Base-by-base conservation (phyloP, 495 filamentous ascomycete genomes). In the Penicillium subrubescens region DNA sequence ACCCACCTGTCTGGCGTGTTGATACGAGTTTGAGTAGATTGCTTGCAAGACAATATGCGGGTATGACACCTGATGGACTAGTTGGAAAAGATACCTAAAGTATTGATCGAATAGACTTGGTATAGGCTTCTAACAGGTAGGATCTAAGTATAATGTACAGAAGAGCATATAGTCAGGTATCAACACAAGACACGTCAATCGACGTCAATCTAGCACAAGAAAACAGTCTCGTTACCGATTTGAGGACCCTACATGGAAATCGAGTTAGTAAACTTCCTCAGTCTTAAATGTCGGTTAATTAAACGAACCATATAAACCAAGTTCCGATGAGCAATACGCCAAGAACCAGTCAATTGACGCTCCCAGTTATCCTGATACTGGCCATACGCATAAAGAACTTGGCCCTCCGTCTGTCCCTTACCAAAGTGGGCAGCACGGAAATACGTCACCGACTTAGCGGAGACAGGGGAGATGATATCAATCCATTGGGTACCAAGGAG, bases 251-350 rank as follows among this genome's bases (percentile, higher is more conserved):
- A 10, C 14, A 7, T 44, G 6, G 3, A 31, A 3, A 57, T 37
- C 15, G 19, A 41, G 23, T 29, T 37, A 23, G 8, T 21, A 27
- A 27, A 35, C 29, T n/a, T 41, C 12, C 25, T 65, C 50, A 25
- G 7, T 10, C 17, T 41, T 15, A 44, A 2, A 14, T 33, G 14
- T 1, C 43, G 10, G 48, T 29, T 3, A 27, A 44, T 14, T 39
- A 61, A 15, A 48, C 62, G 25, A 64, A 77, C 76, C 75, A 76
- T 78, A 57, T 77, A 79, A 29, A 76, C 75, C 61, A 79, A 37
- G 39, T 71, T 73, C 12, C 70, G 64, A 59, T 68, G 50, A 17
- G 50, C 59, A 60, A 73, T 71, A 8, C 67, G 55, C 70, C 70
- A 73, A 1, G 52, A 60, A 62, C 59, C 70, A 59, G 27, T 39